Conservation (phyloP, 176 grass and related monocot genomes). For the Aegilops longissima region DNA sequence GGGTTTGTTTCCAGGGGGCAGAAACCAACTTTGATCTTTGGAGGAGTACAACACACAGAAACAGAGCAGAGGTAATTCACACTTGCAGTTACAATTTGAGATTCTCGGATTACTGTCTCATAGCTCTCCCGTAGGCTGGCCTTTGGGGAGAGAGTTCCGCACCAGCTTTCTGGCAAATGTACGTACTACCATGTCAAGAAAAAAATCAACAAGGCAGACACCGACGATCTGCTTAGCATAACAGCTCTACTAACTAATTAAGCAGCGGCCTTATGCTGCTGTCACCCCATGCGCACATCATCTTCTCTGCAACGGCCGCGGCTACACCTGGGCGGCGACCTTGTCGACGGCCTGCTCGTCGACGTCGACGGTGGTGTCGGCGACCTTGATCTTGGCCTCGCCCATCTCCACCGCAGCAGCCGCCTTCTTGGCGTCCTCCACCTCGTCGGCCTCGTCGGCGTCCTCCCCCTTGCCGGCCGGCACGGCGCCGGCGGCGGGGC, state of each 20-base stretch:
- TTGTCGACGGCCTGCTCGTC: conserved; percentile 28
- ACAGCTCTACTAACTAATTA: not conserved
- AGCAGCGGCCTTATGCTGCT: conserved; percentile 2
- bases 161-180: not conserved
- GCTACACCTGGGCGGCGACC: conserved; percentile 53
- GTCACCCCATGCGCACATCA: not conserved
- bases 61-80: not conserved
- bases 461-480: conserved; percentile 34
- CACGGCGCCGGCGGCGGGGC: conserved; percentile 18
- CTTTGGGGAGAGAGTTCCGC: not conserved
- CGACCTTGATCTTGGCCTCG: conserved; percentile 39
- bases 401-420: conserved; percentile 34
- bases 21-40: too few relatives aligned
- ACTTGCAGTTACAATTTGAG: not conserved
- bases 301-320: not conserved
- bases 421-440: conserved; percentile 55
- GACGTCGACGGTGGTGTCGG: not conserved
- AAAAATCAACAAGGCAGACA: not conserved
- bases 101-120: not conserved
- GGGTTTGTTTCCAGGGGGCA: too few relatives aligned
- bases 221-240: not conserved
- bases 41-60: too few relatives aligned
- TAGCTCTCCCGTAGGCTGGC: not conserved
- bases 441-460: conserved; percentile 16
- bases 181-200: not conserved